A percentile compares a stretch with the other conserved stretches of the same genome.
These are phyloP conservation scores for Penicillium daleae DNA, from an alignment of 495 filamentous ascomycete species.

Conservation along the genomic window DNA sequence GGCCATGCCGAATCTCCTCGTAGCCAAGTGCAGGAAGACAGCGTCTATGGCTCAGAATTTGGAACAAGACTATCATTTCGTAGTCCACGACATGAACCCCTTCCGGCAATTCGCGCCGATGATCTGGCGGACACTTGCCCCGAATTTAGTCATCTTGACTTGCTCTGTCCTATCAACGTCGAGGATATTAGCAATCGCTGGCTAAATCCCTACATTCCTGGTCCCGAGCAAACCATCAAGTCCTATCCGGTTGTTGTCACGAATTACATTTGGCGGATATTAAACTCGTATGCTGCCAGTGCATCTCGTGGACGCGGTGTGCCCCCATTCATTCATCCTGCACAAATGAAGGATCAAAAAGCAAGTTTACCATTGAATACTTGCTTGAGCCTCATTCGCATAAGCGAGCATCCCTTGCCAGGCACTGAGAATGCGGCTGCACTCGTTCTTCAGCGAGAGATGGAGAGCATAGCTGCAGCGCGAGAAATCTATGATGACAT, in stretches of 20 bases:
- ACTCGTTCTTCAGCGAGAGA: constrained; percentile 43
- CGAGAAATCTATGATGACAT: constrained; percentile 39
- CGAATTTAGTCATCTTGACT: constrained; percentile 31
- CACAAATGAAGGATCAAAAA: constrained; percentile 29
- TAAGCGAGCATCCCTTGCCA: constrained; percentile 43
- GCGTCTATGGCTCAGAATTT: not conserved
- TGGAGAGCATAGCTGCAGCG: constrained; percentile 39
- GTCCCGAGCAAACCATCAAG: constrained; percentile 43
- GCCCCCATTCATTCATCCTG: constrained; percentile 47
- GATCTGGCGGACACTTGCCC: constrained; percentile 3
- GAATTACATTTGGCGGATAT: constrained; percentile 43
- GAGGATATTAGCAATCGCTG: constrained; percentile 52
- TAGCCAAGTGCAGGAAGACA: not conserved
- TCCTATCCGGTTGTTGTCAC: constrained; percentile 38
- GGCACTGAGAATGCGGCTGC: constrained; percentile 41
- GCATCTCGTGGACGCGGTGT: constrained; percentile 40
- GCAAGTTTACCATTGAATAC: constrained; percentile 39
- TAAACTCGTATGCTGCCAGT: constrained; percentile 47
- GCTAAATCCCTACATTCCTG: constrained; percentile 48
- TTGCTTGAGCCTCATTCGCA: constrained; percentile 48
- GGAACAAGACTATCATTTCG: not conserved
- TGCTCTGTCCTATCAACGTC: constrained; percentile 48
- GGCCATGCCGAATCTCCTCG: not conserved
- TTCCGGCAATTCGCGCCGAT: not conserved
- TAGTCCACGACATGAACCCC: not conserved